Base-by-base conservation (phyloP, 495 filamentous ascomycete species). In the Bombardia bombarda region DNA sequence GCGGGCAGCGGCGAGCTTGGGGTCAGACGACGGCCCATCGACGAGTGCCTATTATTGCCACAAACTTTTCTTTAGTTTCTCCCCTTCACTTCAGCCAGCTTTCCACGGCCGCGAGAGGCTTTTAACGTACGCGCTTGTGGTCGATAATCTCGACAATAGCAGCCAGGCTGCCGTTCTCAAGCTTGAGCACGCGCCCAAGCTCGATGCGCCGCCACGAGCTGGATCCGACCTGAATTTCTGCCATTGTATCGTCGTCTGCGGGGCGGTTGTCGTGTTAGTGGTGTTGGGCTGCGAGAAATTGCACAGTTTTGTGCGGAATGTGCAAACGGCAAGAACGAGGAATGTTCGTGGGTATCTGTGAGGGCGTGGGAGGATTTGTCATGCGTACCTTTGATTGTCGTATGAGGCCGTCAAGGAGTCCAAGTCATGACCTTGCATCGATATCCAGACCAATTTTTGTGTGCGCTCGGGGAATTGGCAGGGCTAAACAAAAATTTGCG, bases 61-160 rank as follows among this genome's bases (percentile, higher is more conserved):
- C 25, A 48, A 37, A 49, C 20, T 21, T 21, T 9, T 20, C 57
- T 66, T 62, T 57, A 61, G 58, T 52, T 35, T 40, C 16, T 46
- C 38, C 40, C 17, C 34, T 37, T 39, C 36, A 20, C 24, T 38
- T 47, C 32, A 20, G 45, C 23, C 26, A 28, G 45, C 34, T 26
- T 31, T 34, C 33, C 19, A 31, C 42, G 7, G 32, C 20, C 28
- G 16, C n/a, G n/a, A n/a, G n/a, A n/a, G n/a, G 46, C 43, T 26
- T 39, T 45, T 24, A 49, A 85, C 90, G 63, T 94, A 97, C 92
- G 69, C 92, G 87, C 79, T 95, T 95, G 85, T 99, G 92, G 73
- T 97, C 93, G 70, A 97, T 90, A 68, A 99, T 95, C 81, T 97
- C 89, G 69, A 96, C 88, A 66, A 99, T 92, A 60, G 78, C 73